Evolutionary conservation across 2,329 filamentous ascomycete genomes (phyloP), one percentile per base, ranked within the genome.

Genomic region (Cercospora berteroae): DNA sequence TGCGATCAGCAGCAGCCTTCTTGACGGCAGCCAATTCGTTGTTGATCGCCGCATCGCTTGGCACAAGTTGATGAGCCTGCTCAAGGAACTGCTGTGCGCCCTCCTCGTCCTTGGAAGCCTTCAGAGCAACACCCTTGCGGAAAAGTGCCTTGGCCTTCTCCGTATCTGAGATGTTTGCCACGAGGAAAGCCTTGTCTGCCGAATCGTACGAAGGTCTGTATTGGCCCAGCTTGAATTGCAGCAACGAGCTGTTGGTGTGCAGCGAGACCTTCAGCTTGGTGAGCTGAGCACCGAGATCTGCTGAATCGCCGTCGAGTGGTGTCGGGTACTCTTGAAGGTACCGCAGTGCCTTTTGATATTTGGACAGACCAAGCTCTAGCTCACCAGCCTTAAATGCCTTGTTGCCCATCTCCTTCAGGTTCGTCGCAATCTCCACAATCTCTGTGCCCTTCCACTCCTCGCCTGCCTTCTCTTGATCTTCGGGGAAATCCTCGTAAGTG

Each of bases 401-500:
- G 84, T 96, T 98, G 74, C 95, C 95, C 77, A 90, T 95, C 39
- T 91, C 91, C 83, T 99, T 99, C 80, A 96, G 88, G 72, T 92
- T 92, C 5, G 86, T 83, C 2, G 92, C 93, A 69, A 98, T 94
- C 80, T 91, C 87, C 78, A 92, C 85, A 69, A 93, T 87, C 69
- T 90, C 86, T 18, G 84, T 78, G 13, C 90, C 90, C 60, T 88
- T 86, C 70, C 93, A 85, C 63, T 89, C 83, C 64, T 87, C 81
- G 58, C 85, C 83, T 48, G 72, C 66, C 63, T 65, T 65, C 69
- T 81, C 80, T 74, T 90, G 88, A 81, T 99, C 95, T 78, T 97
- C 93, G 36, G 95, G 95, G 81, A 91, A 98, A 79, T 98, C 95
- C 82, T 98, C 94, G 81, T 96, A 97, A 5, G 89, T 86, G 82